These are phyloP conservation scores for Copromyces sp. DNA, from an alignment of 495 filamentous ascomycete species.

Conservation along the genomic window DNA sequence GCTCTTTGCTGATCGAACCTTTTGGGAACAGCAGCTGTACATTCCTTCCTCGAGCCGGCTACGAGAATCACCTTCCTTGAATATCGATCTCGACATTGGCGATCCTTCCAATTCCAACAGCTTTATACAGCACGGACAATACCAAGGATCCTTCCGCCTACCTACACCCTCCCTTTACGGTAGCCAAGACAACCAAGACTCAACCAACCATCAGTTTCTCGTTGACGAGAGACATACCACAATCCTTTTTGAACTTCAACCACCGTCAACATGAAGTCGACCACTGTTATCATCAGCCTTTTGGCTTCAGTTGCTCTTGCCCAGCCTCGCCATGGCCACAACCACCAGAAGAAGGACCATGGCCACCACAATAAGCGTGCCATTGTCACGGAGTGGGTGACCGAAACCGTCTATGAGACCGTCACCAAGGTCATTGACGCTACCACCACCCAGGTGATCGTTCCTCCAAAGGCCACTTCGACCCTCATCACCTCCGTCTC, in stretches of 20 bases:
- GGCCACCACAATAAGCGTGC: conserved; percentile 28
- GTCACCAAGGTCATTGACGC: conserved; percentile 37
- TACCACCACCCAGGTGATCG: conserved; percentile 29
- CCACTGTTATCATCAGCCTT: conserved; percentile 28
- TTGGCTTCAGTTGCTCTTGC: conserved; percentile 35
- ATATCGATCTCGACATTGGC: neutral
- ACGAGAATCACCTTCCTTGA: conserved; percentile 20
- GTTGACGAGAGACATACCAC: neutral
- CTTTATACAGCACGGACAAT: neutral
- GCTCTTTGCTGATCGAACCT: conserved; percentile 10
- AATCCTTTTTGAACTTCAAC: neutral
- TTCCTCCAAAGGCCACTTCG: conserved; percentile 12
- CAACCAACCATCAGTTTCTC: neutral
- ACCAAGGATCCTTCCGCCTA: neutral
- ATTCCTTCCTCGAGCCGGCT: conserved; percentile 33
- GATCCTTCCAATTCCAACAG: neutral
- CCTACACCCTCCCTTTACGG: neutral
- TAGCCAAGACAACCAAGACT: neutral
- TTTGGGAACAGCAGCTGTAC: conserved; percentile 17
- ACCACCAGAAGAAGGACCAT: conserved; percentile 21
- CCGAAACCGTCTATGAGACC: conserved; percentile 37
- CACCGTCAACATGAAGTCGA: conserved; percentile 37
- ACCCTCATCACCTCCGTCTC: conserved; percentile 11
- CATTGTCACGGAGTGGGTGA: conserved; percentile 38
- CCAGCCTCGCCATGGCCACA: conserved; percentile 34